Evolutionary conservation across 441 rosid species (phyloP).

Genomic region (Theobroma grandiflorum): DNA sequence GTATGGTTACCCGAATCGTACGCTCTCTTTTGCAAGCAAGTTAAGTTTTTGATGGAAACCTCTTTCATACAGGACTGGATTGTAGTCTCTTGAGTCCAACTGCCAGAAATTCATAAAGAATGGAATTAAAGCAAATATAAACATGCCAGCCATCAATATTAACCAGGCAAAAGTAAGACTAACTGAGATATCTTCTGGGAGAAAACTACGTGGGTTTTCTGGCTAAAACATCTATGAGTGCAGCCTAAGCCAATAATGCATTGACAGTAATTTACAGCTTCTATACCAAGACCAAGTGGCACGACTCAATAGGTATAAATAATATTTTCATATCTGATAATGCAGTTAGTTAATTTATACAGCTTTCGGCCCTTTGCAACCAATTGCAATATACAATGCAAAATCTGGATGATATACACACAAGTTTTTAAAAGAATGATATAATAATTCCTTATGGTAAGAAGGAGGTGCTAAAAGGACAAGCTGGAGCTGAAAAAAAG

Average conservation of each 20-base stretch:
- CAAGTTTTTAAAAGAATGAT: background rate
- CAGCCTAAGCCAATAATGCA: background rate
- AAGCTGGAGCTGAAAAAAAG: background rate
- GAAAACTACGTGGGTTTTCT: background rate
- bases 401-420: background rate
- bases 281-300: constrained; percentile 12
- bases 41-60: constrained; percentile 86
- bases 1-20: constrained; percentile 68
- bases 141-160: constrained; percentile 2
- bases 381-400: background rate
- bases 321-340: background rate
- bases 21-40: constrained; percentile 72
- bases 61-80: constrained; percentile 78
- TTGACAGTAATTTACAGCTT: background rate
- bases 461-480: constrained; percentile 8
- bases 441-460: background rate
- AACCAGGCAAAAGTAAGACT: background rate
- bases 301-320: background rate
- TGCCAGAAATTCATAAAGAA: constrained; percentile 40
- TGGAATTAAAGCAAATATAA: constrained; percentile 8
- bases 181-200: background rate
- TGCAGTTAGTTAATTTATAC: background rate
- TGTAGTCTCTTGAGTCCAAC: constrained; percentile 77
- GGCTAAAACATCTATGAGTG: background rate
- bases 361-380: background rate